Base-by-base conservation (phyloP, 2,329 filamentous ascomycete species). In the Claviceps sp. region DNA sequence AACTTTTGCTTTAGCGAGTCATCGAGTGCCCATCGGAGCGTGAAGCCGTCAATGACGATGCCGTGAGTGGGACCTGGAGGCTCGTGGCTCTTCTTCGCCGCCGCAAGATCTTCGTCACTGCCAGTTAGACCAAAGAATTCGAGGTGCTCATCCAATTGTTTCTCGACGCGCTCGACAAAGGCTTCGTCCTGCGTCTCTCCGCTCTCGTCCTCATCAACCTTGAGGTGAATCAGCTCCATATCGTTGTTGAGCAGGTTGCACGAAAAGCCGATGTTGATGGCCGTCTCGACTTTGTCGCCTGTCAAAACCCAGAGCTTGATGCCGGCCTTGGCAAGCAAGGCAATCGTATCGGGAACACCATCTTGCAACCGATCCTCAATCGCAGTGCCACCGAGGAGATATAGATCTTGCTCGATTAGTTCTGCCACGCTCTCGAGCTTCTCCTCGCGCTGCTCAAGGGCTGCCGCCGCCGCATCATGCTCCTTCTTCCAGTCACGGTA, bases 181-280 rank as follows among this genome's bases (percentile, higher is more conserved):
- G 66, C 62, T 0, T 77, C 74, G 26, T 78, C 71, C 0, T 66
- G 55, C 0, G 70, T 69, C 22, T 71, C 61, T 16, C 77, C 70
- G 9, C 71, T 63, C 54, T 83, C 78, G 51, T 89, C 84, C 57
- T 95, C 88, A 1, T 86, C 79, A 34, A 93, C 77, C 64, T 94
- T 94, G 59, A 98, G 76, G 47, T 95, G 81, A 57, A 98, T 86
- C 55, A 98, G 73, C 59, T 98, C 93, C 93, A 98, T 96, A 59
- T 95, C 88, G 67, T 96, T 98, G 69, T 91, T 89, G 51, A 98
- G 79, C 36, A 98, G 76, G 60, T 98, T 98, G 73, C 94, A 98
- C 11, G 94, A 98, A 69, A 97, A 98, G 2, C 93, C 93, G 64
- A 98, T 98, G 71, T 98, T 98, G 80, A 98, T 98, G 53, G 94